Conservation (phyloP, 805 yeast species). For the Candida khao-thaluensis region DNA sequence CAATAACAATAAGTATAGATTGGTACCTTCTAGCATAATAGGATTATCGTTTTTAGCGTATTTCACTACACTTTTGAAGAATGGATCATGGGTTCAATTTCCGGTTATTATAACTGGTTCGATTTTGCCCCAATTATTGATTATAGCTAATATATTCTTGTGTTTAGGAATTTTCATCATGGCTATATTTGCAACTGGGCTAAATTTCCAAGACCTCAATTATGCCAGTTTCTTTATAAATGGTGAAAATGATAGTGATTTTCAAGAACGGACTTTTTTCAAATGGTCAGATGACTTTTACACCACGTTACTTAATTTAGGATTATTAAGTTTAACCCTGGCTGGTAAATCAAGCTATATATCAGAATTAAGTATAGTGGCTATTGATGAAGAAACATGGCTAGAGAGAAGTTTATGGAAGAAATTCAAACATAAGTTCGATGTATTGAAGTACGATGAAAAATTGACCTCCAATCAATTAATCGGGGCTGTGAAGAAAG, state of each 20-base stretch:
- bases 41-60: slow-evolving; percentile 54
- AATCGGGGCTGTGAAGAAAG: slow-evolving; percentile 10
- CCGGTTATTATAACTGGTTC: slow-evolving; percentile 60
- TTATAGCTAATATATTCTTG: slow-evolving; percentile 47
- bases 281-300: slow-evolving; percentile 42
- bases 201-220: slow-evolving; percentile 32
- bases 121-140: slow-evolving; percentile 64
- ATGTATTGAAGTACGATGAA: slow-evolving; percentile 3
- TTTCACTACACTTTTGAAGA: slow-evolving; percentile 33
- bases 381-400: slow-evolving; percentile 55
- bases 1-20: slow-evolving; percentile 50
- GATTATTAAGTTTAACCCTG: slow-evolving; percentile 62
- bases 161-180: slow-evolving; percentile 54
- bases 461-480: slow-evolving; percentile 10
- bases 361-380: slow-evolving; percentile 52
- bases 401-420: slow-evolving; percentile 41
- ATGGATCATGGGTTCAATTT: slow-evolving; percentile 44
- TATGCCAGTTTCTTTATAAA: slow-evolving; percentile 32
- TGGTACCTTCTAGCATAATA: slow-evolving; percentile 61
- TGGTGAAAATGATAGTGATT: slow-evolving; percentile 23
- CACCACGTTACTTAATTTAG: slow-evolving; percentile 57
- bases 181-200: slow-evolving; percentile 60
- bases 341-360: slow-evolving; percentile 67
- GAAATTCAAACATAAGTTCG: slow-evolving; percentile 11
- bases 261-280: slow-evolving; percentile 11